Base-by-base conservation (phyloP, 2,329 filamentous ascomycete species). In the Claviceps pazoutovae region DNA sequence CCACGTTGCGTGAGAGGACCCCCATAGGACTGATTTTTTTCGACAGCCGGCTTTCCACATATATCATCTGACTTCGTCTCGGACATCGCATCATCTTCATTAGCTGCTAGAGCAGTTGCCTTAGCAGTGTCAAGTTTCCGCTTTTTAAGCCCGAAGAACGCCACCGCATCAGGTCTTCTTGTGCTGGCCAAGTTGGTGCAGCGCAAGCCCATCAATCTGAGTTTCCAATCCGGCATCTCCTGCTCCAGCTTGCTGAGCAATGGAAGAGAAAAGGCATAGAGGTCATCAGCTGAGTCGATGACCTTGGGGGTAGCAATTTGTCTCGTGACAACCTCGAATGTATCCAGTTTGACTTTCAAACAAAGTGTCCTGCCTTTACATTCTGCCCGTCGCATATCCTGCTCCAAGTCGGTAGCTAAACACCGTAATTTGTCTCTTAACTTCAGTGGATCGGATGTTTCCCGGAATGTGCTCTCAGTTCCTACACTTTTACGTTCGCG, bases 401-500 rank as follows among this genome's bases (percentile, higher is more conserved):
- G 85, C 63, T 95, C 89, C 4, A 98, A 72, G 56, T 95, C 89
- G 56, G 89, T 83, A 0, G 93, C 88, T 1, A 83, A 90, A 63
- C 75, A 77, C n/a, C 81, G 77, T 5, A 98, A 75, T 64, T 95
- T 94, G 16, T 83, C 81, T 19, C 84, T 76, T 3, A 97, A 71
- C 53, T 83, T 78, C 0, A 69, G 66, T 14, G 83, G 79, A 50
- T 84, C 82, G 2, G 78, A 79, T 61, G 95, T 80, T 48, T 96
- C 90, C 41, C 78, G 73, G 60, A 98, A 98, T 0, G 91, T 97
- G 55, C 84, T 86, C 66, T 98, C 93, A 0, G 90, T 96, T 17
- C 93, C 91, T 1, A 97, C 86, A 57, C 88, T 94, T 65, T 97
- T 97, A 16, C 93, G 80, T 63, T 95, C 88, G 58, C 89, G 88